phyloP scores from a whole-genome alignment of 306 rosid species.

The Pyrus communis region DNA sequence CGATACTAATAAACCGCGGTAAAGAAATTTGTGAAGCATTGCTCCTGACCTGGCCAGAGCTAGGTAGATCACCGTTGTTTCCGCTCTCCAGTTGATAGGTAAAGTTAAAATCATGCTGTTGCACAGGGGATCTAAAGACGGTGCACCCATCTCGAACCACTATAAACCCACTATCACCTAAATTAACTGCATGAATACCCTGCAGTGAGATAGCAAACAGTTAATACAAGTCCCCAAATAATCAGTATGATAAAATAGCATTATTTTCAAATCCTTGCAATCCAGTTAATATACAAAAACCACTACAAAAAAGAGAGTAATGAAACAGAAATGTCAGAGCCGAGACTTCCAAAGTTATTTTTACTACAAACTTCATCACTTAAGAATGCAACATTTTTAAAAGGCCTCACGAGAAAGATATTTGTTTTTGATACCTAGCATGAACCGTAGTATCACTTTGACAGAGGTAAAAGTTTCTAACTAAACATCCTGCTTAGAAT shows the following conservation, averaged over 20 bases:
- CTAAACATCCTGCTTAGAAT: not conserved
- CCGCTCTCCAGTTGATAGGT: slow-evolving; percentile 86
- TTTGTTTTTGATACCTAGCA: not conserved
- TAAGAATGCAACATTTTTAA: not conserved
- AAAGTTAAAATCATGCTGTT: slow-evolving; percentile 97
- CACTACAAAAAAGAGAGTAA: not conserved
- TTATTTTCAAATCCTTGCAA: not conserved
- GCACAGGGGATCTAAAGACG: slow-evolving; percentile 82
- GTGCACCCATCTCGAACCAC: slow-evolving; percentile 94
- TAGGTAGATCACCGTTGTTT: slow-evolving; percentile 76
- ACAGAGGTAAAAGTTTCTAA: not conserved
- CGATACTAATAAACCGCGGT: not conserved
- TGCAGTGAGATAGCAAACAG: slow-evolving; percentile 23
- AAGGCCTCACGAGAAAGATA: not conserved
- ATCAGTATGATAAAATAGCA: not conserved
- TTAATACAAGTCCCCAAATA: slow-evolving; percentile 8
- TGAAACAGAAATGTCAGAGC: not conserved
- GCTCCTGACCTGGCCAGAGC: slow-evolving; percentile 89
- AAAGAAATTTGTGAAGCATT: not conserved
- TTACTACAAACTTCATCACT: not conserved
- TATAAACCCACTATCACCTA: slow-evolving; percentile 98
- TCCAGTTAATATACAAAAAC: not conserved
- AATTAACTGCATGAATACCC: slow-evolving; percentile 89
- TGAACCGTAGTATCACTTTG: not conserved
- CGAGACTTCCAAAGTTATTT: not conserved